A percentile compares a stretch with the other conserved stretches of the same genome.
phyloP scores from a whole-genome alignment of 1,139 yeast genomes.

The Scheffersomyces illinoinensis region DNA sequence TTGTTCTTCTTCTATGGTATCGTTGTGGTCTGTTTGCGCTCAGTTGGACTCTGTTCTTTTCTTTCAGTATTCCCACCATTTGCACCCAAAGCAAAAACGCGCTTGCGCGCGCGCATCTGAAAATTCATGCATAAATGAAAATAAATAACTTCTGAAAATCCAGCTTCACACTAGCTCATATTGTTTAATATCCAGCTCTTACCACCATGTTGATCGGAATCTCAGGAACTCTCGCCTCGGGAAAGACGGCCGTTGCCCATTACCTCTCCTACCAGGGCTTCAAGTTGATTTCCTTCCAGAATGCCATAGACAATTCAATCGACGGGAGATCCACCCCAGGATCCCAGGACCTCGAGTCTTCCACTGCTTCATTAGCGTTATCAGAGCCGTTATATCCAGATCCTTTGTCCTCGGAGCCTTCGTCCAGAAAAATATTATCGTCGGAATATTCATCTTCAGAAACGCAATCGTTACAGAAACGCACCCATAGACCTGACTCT shows the following conservation, averaged over 20 bases:
- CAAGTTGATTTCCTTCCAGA: slow-evolving; percentile 25
- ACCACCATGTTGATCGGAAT: slow-evolving; percentile 68
- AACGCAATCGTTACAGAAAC: neutral
- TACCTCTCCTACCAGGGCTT: slow-evolving; percentile 63
- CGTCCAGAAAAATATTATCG: neutral
- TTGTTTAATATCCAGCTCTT: neutral
- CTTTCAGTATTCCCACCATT: neutral
- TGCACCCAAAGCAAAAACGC: neutral
- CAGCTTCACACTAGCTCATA: no score
- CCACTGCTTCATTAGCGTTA: neutral
- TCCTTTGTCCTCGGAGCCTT: neutral
- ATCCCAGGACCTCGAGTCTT: slow-evolving; percentile 1
- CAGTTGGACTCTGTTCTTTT: no score
- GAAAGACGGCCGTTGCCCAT: slow-evolving; percentile 64
- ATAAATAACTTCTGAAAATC: no score
- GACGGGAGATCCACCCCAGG: slow-evolving; percentile 2
- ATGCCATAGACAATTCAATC: neutral
- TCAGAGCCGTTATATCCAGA: neutral
- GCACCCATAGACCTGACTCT: neutral
- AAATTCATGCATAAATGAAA: neutral
- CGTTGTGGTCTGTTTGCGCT: neutral
- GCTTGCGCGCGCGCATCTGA: neutral
- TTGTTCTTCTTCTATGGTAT: neutral
- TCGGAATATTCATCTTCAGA: neutral
- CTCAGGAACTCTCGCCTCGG: slow-evolving; percentile 71